Evolutionary conservation across 805 yeast genomes (phyloP).

Genomic region (Wickerhamomyces tratensis): DNA sequence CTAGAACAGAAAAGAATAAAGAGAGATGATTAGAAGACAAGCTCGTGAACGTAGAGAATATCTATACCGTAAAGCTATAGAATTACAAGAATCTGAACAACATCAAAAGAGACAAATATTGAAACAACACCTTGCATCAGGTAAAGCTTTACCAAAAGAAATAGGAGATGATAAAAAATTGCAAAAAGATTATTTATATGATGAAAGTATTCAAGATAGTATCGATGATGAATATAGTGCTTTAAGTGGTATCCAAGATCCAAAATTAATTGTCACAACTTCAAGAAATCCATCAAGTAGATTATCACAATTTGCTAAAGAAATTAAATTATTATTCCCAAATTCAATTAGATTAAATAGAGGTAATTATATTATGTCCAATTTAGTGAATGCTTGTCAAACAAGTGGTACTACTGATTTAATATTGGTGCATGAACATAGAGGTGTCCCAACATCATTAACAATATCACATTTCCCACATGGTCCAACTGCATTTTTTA

Average conservation of each 20-base stretch:
- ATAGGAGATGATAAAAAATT: conserved; percentile 78
- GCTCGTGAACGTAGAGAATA: conserved; percentile 96
- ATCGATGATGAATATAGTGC: conserved; percentile 92
- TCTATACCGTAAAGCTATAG: conserved; percentile 78
- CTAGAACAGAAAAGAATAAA: no score
- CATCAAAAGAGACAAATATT: conserved; percentile 82
- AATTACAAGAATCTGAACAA: conserved; percentile 79
- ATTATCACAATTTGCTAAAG: conserved; percentile 86
- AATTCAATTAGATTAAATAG: conserved; percentile 83
- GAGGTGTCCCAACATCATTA: conserved; percentile 95
- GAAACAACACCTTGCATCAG: conserved; percentile 82
- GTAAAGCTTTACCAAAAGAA: conserved; percentile 84
- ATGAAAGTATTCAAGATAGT: conserved; percentile 56
- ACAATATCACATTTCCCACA: conserved; percentile 95
- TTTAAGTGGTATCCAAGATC: conserved; percentile 81
- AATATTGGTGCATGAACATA: conserved; percentile 84
- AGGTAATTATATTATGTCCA: conserved; percentile 85
- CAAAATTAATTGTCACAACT: conserved; percentile 86
- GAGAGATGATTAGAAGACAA: conserved; percentile 50
- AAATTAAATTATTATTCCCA: conserved; percentile 81
- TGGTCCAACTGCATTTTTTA: conserved; percentile 94
- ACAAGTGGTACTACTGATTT: conserved; percentile 77
- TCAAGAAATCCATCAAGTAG: conserved; percentile 85
- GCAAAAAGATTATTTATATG: conserved; percentile 77
- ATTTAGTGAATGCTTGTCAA: conserved; percentile 75